phyloP scores from a whole-genome alignment of 208 protist genomes.

The Leptomonas seymouri region DNA sequence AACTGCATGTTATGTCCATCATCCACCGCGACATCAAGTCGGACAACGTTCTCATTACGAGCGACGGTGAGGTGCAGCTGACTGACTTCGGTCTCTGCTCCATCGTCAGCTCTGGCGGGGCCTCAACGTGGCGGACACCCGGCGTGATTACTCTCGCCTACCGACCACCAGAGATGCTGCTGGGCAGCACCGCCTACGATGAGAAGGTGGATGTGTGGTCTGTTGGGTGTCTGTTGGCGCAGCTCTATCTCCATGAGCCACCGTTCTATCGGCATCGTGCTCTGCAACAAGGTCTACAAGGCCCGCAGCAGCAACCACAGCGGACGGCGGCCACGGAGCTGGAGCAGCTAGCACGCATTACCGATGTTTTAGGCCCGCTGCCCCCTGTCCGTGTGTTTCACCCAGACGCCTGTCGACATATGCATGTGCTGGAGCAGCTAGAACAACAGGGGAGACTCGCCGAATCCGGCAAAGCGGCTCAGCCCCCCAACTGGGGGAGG shows the following conservation, averaged over 20 bases:
- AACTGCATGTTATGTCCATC: conserved; percentile 86
- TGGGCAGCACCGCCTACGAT: conserved; percentile 87
- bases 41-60: conserved; percentile 83
- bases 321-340: conserved; percentile 61
- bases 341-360: conserved; percentile 75
- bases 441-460: conserved; percentile 25
- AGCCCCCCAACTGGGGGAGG: conserved; percentile 24
- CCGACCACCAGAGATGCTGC: conserved; percentile 95
- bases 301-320: conserved; percentile 25
- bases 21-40: conserved; percentile 93
- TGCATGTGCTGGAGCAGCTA: conserved; percentile 45
- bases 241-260: conserved; percentile 91
- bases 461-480: conserved; percentile 9
- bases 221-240: conserved; percentile 94
- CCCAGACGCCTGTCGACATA: conserved; percentile 49
- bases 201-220: conserved; percentile 94
- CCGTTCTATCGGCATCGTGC: conserved; percentile 73
- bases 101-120: conserved; percentile 32
- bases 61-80: conserved; percentile 68
- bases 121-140: conserved; percentile 61
- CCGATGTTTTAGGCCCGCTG: conserved; percentile 74
- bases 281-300: conserved; percentile 15
- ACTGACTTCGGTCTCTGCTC: conserved; percentile 88
- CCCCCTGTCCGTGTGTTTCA: conserved; percentile 44
- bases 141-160: conserved; percentile 96